Conservation (phyloP, 1,139 yeast genomes). For the Komagataea norvegica region DNA sequence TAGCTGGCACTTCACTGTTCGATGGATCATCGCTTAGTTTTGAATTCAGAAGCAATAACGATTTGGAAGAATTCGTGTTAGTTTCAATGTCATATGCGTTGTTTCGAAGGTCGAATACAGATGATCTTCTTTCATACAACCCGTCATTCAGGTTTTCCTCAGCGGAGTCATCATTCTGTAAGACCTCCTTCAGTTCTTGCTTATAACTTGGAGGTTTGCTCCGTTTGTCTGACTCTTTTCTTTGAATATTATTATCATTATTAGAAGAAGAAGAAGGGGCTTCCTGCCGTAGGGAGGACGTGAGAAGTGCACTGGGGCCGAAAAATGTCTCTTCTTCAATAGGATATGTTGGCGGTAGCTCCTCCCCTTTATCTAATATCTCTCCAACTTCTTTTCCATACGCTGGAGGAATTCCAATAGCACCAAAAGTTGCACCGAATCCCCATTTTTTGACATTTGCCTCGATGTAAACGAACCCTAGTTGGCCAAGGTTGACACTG, state of each 20-base stretch:
- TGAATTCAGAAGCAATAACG: neutral
- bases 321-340: slow-evolving; percentile 61
- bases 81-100: slow-evolving; percentile 2
- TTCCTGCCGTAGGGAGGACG: slow-evolving; percentile 3
- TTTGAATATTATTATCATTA: too few species aligned
- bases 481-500: slow-evolving; percentile 74
- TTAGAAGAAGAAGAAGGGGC: slow-evolving; percentile 3
- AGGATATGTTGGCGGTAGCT: slow-evolving; percentile 64
- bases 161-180: neutral
- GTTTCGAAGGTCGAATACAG: slow-evolving; percentile 17
- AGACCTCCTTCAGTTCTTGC: slow-evolving; percentile 21
- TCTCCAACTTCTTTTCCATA: slow-evolving; percentile 46
- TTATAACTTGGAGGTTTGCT: slow-evolving; percentile 24
- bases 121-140: slow-evolving; percentile 25
- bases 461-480: slow-evolving; percentile 85
- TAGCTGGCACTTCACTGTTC: neutral
- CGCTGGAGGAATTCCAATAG: slow-evolving; percentile 73
- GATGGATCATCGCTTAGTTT: neutral
- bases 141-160: slow-evolving; percentile 14
- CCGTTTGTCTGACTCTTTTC: slow-evolving; percentile 9
- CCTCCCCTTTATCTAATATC: slow-evolving; percentile 69
- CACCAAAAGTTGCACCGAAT: slow-evolving; percentile 71
- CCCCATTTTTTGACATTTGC: slow-evolving; percentile 93
- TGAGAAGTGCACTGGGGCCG: slow-evolving; percentile 37
- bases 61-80: neutral